Percentiles rank a stretch among this genome's conserved stretches.
Evolutionary conservation across 192 early-diverging fungal genomes (phyloP).

Genomic region (Kickxella alabastrina): DNA sequence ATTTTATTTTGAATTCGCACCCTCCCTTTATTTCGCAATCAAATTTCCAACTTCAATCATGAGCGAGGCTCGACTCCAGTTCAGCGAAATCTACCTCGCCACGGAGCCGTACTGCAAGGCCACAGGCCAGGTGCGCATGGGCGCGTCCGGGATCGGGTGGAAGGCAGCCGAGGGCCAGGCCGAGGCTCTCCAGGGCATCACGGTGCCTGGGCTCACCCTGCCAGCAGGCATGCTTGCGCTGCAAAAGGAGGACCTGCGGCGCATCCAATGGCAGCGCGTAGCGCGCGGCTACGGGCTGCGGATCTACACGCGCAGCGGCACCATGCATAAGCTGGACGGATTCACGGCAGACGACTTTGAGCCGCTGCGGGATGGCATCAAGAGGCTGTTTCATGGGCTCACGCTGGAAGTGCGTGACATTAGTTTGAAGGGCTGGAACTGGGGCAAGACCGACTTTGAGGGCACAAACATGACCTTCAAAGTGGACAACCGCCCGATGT

Average conservation of each 20-base stretch:
- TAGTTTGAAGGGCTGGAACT: slow-evolving; percentile 93
- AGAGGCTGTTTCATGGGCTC: slow-evolving; percentile 66
- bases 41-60: too few relatives aligned
- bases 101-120: slow-evolving; percentile 45
- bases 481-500: slow-evolving; percentile 74
- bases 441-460: slow-evolving; percentile 86
- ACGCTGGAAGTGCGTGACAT: slow-evolving; percentile 77
- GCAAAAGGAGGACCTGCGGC: slow-evolving; percentile 61
- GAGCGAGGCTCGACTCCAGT: slow-evolving; percentile 26
- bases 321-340: slow-evolving; percentile 83
- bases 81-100: slow-evolving; percentile 48
- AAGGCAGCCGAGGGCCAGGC: slow-evolving; percentile 50
- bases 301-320: slow-evolving; percentile 69
- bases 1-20: slow-evolving; percentile 4
- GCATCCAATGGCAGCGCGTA: slow-evolving; percentile 75
- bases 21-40: neutral
- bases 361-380: slow-evolving; percentile 66
- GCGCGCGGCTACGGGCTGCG: slow-evolving; percentile 83
- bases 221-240: slow-evolving; percentile 38
- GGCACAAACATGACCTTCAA: slow-evolving; percentile 77
- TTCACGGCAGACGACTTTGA: slow-evolving; percentile 80
- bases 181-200: slow-evolving; percentile 24
- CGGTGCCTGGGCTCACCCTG: slow-evolving; percentile 28
- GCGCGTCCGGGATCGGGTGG: slow-evolving; percentile 48
- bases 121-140: slow-evolving; percentile 44